Evolutionary conservation across 108 stramenopile species (phyloP).

Genomic region (Cyclotella baltica): DNA sequence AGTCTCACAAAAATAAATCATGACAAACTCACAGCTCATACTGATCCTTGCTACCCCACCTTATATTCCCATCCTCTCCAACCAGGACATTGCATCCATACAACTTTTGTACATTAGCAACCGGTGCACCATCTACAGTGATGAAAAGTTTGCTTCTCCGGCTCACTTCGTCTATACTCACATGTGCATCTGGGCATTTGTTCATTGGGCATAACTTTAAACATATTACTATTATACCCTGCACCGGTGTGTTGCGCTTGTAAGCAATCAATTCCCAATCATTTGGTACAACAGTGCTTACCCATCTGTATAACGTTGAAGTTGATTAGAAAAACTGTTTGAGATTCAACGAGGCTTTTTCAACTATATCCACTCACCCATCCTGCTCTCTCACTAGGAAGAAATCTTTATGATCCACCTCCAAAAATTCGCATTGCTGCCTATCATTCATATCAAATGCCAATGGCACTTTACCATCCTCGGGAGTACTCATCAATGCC

Average conservation of each 20-base stretch:
- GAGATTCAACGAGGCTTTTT: neutral
- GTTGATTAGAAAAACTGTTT: neutral
- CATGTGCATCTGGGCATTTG: conserved; percentile 42
- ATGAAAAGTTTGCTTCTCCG: conserved; percentile 34
- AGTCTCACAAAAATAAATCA: no score
- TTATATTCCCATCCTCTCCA: conserved; percentile 38
- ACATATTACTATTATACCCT: conserved; percentile 47
- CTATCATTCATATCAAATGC: conserved; percentile 47
- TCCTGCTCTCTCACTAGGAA: conserved; percentile 42
- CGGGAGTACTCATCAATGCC: conserved; percentile 14
- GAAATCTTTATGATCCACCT: conserved; percentile 47
- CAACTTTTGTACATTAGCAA: conserved; percentile 28
- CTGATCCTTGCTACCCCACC: conserved; percentile 38
- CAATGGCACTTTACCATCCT: conserved; percentile 32
- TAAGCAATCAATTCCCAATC: conserved; percentile 27
- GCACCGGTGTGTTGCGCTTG: conserved; percentile 8
- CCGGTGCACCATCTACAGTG: conserved; percentile 43
- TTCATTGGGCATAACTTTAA: conserved; percentile 49
- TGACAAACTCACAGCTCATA: no score
- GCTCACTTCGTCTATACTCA: conserved; percentile 38
- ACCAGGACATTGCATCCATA: conserved; percentile 47
- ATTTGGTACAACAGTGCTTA: conserved; percentile 31
- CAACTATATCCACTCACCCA: conserved; percentile 10
- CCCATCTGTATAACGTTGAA: conserved; percentile 3
- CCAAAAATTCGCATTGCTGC: conserved; percentile 32